Conservation (phyloP, 2,329 filamentous ascomycete genomes). For the Colletotrichum magnum region DNA sequence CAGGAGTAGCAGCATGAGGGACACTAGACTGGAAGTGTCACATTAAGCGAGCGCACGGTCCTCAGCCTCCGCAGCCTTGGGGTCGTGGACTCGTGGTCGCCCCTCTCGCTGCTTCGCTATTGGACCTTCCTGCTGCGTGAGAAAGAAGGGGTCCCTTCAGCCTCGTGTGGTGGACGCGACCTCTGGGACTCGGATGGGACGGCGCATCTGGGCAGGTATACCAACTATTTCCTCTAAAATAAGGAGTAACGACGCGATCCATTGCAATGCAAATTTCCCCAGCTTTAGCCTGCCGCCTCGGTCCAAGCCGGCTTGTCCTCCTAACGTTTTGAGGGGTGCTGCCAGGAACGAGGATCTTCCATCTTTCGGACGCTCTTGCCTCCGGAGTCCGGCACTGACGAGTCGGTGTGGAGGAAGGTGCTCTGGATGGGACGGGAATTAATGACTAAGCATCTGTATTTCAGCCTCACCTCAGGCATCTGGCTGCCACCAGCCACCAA, state of each 20-base stretch:
- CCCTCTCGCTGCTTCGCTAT: constrained; percentile 27
- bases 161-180: constrained; percentile 35
- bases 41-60: constrained; percentile 39
- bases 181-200: constrained; percentile 15
- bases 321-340: background rate
- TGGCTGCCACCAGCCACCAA: background rate
- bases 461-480: constrained; percentile 24
- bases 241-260: background rate
- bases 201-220: background rate
- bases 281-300: constrained; percentile 3
- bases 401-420: constrained; percentile 24
- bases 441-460: background rate
- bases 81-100: constrained; percentile 1
- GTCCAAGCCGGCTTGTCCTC: background rate
- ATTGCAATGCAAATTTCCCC: background rate
- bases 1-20: constrained; percentile 39
- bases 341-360: background rate
- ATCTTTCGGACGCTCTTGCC: constrained; percentile 14
- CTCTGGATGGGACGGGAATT: background rate
- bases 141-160: constrained; percentile 34
- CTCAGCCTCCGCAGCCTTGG: constrained; percentile 36
- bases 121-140: constrained; percentile 23
- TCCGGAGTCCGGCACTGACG: background rate
- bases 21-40: constrained; percentile 39
- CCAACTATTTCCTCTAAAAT: background rate